Conservation (phyloP, 371 early-diverging fungal species). For the Rhizopus delemar region DNA sequence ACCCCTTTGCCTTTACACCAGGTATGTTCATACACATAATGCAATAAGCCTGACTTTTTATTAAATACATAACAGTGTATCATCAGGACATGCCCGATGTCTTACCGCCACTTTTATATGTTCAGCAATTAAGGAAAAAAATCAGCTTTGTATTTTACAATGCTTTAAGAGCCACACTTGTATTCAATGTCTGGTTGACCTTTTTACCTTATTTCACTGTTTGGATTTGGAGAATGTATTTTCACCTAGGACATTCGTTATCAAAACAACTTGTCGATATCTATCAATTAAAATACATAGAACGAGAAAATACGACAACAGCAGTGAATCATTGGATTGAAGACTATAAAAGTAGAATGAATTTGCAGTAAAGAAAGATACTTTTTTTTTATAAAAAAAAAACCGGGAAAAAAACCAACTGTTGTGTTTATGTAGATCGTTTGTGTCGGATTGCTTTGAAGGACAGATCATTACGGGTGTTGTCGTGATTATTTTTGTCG, state of each 20-base stretch:
- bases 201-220: slow-evolving; percentile 77
- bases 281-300: slow-evolving; percentile 1
- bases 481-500: slow-evolving; percentile 76
- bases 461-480: slow-evolving; percentile 82
- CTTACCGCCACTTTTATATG: slow-evolving; percentile 58
- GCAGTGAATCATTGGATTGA: slow-evolving; percentile 9
- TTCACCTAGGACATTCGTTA: slow-evolving; percentile 60
- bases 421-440: slow-evolving; percentile 42
- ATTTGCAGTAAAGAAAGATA: slow-evolving; percentile 14
- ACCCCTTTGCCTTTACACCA: slow-evolving; percentile 83
- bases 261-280: slow-evolving; percentile 4
- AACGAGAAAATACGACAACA: not conserved
- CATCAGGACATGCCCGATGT: slow-evolving; percentile 72
- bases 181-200: slow-evolving; percentile 79
- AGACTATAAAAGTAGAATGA: slow-evolving; percentile 18
- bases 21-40: slow-evolving; percentile 65
- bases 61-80: slow-evolving; percentile 76
- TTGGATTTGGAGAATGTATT: slow-evolving; percentile 67
- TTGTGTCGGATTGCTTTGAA: slow-evolving; percentile 83
- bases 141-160: slow-evolving; percentile 32
- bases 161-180: slow-evolving; percentile 53
- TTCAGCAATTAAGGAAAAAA: slow-evolving; percentile 30
- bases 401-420: slow-evolving; percentile 1
- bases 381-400: not conserved
- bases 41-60: slow-evolving; percentile 76